These are phyloP conservation scores for Chlamydomonas sp. DNA, from an alignment of 139 green algal species.

Conservation along the genomic window DNA sequence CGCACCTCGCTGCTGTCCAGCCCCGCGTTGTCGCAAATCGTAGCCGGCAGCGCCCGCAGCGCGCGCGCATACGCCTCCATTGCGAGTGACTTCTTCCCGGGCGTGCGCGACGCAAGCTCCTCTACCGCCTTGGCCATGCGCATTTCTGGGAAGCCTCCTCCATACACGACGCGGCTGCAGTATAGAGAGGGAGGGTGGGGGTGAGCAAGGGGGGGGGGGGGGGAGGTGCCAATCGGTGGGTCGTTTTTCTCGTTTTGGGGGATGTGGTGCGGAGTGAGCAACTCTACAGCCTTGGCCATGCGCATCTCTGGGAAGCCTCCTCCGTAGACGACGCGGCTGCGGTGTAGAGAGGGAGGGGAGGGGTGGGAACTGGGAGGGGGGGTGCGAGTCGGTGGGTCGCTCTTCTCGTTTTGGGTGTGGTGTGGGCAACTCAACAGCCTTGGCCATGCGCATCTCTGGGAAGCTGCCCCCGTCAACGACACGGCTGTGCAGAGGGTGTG, in stretches of 20 bases:
- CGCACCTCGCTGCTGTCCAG: constrained; percentile 43
- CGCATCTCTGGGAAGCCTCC: constrained; percentile 91
- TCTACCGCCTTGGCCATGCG: constrained; percentile 79
- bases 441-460: constrained; percentile 85
- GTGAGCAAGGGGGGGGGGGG: not conserved
- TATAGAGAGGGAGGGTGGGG: no score
- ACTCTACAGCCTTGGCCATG: constrained; percentile 50
- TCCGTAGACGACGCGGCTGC: constrained; percentile 83
- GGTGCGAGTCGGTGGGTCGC: not conserved
- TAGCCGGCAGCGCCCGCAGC: constrained; percentile 82
- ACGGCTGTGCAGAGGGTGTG: constrained; percentile 42
- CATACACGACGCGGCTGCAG: constrained; percentile 83
- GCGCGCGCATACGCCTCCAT: constrained; percentile 88
- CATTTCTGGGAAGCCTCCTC: constrained; percentile 91
- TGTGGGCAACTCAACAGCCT: constrained; percentile 16
- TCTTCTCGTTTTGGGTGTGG: not conserved
- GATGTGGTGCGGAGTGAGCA: not conserved
- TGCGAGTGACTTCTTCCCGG: constrained; percentile 87
- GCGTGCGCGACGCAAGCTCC: constrained; percentile 72
- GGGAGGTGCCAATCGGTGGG: not conserved
- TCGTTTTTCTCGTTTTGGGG: not conserved
- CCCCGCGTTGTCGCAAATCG: constrained; percentile 95
- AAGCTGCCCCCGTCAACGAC: constrained; percentile 90
- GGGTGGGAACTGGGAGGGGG: not conserved
- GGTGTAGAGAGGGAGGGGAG: no score